A percentile compares a stretch with the other conserved stretches of the same genome.
These are phyloP conservation scores for Blastobotrys proliferans DNA, from an alignment of 1,139 yeast genomes.

Conservation along the genomic window DNA sequence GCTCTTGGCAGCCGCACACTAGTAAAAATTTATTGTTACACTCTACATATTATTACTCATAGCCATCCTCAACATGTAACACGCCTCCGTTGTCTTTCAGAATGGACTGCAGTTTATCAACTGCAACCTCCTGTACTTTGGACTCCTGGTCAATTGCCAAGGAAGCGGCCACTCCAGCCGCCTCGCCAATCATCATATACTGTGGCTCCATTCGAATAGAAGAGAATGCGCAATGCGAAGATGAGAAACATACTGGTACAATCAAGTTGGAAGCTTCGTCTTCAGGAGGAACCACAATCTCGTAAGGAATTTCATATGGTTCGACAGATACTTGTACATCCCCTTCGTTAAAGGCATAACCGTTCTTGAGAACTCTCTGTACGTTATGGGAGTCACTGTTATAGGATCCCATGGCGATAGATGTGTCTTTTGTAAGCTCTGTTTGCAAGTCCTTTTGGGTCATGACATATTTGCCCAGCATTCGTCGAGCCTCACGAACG, in stretches of 20 bases:
- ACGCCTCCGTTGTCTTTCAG: background rate
- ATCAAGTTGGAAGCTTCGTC: background rate
- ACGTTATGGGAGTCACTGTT: conserved; percentile 3
- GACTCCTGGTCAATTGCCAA: background rate
- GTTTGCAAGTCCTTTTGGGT: conserved; percentile 1
- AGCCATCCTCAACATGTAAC: background rate
- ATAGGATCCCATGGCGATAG: conserved; percentile 2
- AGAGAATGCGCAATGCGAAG: background rate
- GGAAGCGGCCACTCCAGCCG: conserved; percentile 1
- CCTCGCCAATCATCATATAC: conserved; percentile 3
- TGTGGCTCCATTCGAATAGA: conserved; percentile 3
- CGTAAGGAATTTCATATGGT: conserved; percentile 2
- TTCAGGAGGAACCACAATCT: background rate
- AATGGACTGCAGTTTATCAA: background rate
- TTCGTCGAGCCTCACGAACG: conserved; percentile 2
- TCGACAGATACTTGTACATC: conserved; percentile 1
- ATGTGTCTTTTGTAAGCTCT: background rate
- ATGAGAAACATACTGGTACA: conserved; percentile 1
- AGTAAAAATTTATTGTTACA: no score
- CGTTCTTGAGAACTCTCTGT: background rate
- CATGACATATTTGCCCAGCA: conserved; percentile 1
- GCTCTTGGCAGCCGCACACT: no score
- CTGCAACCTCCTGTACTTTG: background rate
- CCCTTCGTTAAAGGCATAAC: conserved; percentile 2
- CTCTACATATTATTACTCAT: no score